Percentiles rank a stretch among this genome's conserved stretches.
phyloP scores from a whole-genome alignment of 495 filamentous ascomycete genomes.

The Staphylotrichum tortipilum region DNA sequence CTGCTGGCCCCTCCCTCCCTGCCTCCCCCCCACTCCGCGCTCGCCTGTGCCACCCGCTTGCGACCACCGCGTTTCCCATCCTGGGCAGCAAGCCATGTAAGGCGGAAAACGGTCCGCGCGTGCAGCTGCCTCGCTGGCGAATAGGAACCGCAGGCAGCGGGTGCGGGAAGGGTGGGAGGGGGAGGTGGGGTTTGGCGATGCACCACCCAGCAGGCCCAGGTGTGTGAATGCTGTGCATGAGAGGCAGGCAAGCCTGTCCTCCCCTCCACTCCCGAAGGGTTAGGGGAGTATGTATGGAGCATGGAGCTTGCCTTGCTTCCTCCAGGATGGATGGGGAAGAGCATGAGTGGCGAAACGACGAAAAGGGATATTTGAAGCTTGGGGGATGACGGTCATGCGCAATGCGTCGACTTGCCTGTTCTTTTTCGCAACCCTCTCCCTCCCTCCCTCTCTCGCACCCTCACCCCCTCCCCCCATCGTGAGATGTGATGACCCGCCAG shows the following conservation, averaged over 20 bases:
- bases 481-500: conserved; percentile 7
- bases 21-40: conserved; percentile 9
- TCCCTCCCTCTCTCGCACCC: too few relatives aligned
- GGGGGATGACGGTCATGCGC: too few relatives aligned
- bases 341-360: not conserved
- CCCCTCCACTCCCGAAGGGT: conserved; percentile 14
- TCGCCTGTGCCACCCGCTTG: conserved; percentile 10
- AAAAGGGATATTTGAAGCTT: too few relatives aligned
- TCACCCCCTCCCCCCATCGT: too few relatives aligned
- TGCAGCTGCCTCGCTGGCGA: conserved; percentile 27
- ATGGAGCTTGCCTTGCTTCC: conserved; percentile 5
- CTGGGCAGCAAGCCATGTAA: conserved; percentile 30
- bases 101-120: conserved; percentile 38
- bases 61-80: conserved; percentile 19
- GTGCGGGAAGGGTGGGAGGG: too few relatives aligned
- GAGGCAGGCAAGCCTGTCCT: too few relatives aligned
- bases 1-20: not conserved
- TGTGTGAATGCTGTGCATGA: conserved; percentile 36
- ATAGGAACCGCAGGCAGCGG: conserved; percentile 20
- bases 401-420: too few relatives aligned
- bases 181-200: conserved; percentile 18
- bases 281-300: conserved; percentile 1
- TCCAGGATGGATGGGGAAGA: too few relatives aligned
- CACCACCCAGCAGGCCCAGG: too few relatives aligned
- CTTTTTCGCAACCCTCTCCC: too few relatives aligned